Conservation (phyloP, 345 rosid genomes). For the Anacardium occidentale region DNA sequence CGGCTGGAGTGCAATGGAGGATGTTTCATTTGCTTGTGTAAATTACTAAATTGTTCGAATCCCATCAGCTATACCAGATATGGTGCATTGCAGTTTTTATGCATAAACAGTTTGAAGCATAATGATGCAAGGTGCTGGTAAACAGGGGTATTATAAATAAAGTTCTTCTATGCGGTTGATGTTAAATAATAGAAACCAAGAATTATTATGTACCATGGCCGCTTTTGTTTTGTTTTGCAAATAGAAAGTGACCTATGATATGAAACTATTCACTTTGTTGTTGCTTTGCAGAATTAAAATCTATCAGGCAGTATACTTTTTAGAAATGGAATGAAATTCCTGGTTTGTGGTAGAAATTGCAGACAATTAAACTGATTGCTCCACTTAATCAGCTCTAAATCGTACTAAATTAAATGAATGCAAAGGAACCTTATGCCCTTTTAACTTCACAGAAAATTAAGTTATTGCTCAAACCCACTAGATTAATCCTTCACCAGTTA, state of each 20-base stretch:
- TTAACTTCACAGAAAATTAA: not conserved
- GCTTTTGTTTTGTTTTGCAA: not conserved
- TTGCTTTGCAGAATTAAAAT: not conserved
- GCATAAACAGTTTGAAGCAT: not conserved
- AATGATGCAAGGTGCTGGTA: not conserved
- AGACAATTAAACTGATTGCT: too few species aligned
- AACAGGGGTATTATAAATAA: not conserved
- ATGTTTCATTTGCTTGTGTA: not conserved
- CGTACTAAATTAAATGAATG: not conserved
- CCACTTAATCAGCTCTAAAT: too few species aligned
- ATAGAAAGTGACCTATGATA: not conserved
- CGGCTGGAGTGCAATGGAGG: not conserved
- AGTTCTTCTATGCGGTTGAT: not conserved
- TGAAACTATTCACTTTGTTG: too few species aligned
- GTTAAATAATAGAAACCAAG: not conserved
- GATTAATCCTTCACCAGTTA: not conserved
- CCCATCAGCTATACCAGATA: not conserved
- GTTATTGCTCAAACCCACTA: not conserved
- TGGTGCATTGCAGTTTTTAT: not conserved
- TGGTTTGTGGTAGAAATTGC: too few species aligned
- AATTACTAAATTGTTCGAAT: not conserved
- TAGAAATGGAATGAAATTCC: too few species aligned
- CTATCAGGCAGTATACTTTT: too few species aligned
- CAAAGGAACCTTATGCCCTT: not conserved
- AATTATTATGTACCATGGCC: not conserved